Evolutionary conservation across 495 filamentous ascomycete species (phyloP), one percentile per base, ranked within the genome.

Genomic region (Neurospora sp.): DNA sequence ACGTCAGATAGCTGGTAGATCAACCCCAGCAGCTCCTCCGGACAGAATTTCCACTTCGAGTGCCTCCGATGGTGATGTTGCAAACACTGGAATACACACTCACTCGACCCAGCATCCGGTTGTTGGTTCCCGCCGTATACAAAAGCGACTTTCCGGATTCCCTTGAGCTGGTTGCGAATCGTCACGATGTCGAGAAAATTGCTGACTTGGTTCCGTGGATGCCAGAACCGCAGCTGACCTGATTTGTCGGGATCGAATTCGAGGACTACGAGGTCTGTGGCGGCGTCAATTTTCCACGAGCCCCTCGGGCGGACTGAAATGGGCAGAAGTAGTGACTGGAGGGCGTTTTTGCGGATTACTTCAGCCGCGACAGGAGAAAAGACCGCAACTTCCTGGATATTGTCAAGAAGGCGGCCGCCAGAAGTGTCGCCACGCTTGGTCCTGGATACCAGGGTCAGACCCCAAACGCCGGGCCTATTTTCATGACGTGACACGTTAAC

Each of bases 1-100:
- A 81, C 54, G 39, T 76, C 46, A 1, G 72, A 70, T 27, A 82
- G 80, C 66, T 44, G 74, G 5, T 62, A 35, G 0, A 82, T 3
- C 8, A 81, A 77, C 0, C 74, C 71, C 5, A 23, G 42, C 2
- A 80, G 2, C 27, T 71, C 20, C 18, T 73, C 31, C 1, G 78
- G 72, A 31, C 79, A 80, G 14, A 76, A 38, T 1, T 16, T 70
- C 7, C 44, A 46, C 1, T 6, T 18, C 12, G 27, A 18, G 14
- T 66, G 54, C 18, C 49, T 6, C 2, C 31, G 2, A 10, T 71
- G 23, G 16, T 12, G 5, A 9, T 20, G 39, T 4, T 39, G 18
- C 11, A 39, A 37, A 23, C 75, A 76, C 0, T 49, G 71, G 14
- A 76, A 76, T 10, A 41, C 38, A 71, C 39, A 20, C 7, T 12